Percentiles rank a stretch among this genome's conserved stretches.
Evolutionary conservation across 345 rosid species (phyloP).

Genomic region (Hevea brasiliensis): DNA sequence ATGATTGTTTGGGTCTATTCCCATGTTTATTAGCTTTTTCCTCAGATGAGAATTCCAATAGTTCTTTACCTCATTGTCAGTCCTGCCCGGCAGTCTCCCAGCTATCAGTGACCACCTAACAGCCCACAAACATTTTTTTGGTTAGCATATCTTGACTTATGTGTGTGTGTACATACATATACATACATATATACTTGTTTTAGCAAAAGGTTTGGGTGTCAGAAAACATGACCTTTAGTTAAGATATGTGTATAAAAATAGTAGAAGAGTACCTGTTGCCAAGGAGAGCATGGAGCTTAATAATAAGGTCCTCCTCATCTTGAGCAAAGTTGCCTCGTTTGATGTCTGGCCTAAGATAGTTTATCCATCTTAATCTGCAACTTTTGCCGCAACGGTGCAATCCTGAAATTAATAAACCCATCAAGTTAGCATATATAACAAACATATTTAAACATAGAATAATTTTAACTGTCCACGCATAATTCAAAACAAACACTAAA

Average conservation of each 20-base stretch:
- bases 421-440: neutral
- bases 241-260: too few relatives aligned
- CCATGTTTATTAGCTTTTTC: constrained; percentile 63
- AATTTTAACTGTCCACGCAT: too few relatives aligned
- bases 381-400: constrained; percentile 66
- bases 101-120: constrained; percentile 38
- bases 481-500: too few relatives aligned
- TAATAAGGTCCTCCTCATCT: constrained; percentile 61
- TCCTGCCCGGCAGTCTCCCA: constrained; percentile 35
- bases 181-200: too few relatives aligned
- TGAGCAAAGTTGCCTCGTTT: constrained; percentile 48
- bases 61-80: constrained; percentile 35
- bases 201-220: too few relatives aligned
- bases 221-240: too few relatives aligned
- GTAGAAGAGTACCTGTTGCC: constrained; percentile 45
- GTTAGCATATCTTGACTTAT: too few relatives aligned
- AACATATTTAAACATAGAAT: neutral
- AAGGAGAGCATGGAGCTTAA: constrained; percentile 57
- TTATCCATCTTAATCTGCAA: constrained; percentile 65
- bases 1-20: constrained; percentile 80
- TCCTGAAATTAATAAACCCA: constrained; percentile 28
- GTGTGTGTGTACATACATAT: too few relatives aligned
- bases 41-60: constrained; percentile 49
- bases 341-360: constrained; percentile 54
- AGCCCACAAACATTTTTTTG: neutral